Percentiles rank a stretch among this genome's conserved stretches.
Evolutionary conservation across 2,329 filamentous ascomycete species (phyloP).

Genomic region (Hirsutella minnesotensis): DNA sequence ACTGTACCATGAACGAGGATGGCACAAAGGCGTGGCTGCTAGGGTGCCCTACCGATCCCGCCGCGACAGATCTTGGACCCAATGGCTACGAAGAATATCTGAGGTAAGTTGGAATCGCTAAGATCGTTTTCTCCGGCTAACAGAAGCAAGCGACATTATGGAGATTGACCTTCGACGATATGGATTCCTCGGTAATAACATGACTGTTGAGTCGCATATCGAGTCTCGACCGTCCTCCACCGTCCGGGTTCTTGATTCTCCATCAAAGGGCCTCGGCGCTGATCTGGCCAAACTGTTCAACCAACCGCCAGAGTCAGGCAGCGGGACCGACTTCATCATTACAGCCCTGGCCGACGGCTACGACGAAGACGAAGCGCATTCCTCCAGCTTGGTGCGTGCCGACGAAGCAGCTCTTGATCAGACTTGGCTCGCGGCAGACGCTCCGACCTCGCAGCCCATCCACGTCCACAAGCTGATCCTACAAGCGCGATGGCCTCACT

Average conservation of each 20-base stretch:
- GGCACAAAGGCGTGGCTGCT: conserved; percentile 94
- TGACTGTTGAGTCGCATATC: conserved; percentile 41
- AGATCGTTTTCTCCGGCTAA: no score
- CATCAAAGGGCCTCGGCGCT: conserved; percentile 61
- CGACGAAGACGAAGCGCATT: conserved; percentile 53
- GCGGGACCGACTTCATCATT: conserved; percentile 81
- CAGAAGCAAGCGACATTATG: conserved; percentile 59
- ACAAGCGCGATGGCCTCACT: conserved; percentile 93
- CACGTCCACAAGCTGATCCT: conserved; percentile 93
- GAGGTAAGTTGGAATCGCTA: conserved; percentile 39
- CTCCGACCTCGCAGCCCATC: conserved; percentile 67
- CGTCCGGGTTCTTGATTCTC: conserved; percentile 35
- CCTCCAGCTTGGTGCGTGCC: conserved; percentile 34
- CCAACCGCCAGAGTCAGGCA: conserved; percentile 69
- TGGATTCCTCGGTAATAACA: conserved; percentile 74
- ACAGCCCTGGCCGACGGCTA: conserved; percentile 76
- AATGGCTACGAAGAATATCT: conserved; percentile 80
- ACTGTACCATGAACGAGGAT: conserved; percentile 90
- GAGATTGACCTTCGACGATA: conserved; percentile 87
- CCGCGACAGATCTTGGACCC: conserved; percentile 51
- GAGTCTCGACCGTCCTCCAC: conserved; percentile 38
- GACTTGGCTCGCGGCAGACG: conserved; percentile 49
- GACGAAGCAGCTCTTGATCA: conserved; percentile 30
- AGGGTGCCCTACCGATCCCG: conserved; percentile 71
- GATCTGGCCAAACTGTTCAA: conserved; percentile 86